Base-by-base conservation (phyloP, 1,284 basidiomycete genomes). In the Pseudozyma pruni region DNA sequence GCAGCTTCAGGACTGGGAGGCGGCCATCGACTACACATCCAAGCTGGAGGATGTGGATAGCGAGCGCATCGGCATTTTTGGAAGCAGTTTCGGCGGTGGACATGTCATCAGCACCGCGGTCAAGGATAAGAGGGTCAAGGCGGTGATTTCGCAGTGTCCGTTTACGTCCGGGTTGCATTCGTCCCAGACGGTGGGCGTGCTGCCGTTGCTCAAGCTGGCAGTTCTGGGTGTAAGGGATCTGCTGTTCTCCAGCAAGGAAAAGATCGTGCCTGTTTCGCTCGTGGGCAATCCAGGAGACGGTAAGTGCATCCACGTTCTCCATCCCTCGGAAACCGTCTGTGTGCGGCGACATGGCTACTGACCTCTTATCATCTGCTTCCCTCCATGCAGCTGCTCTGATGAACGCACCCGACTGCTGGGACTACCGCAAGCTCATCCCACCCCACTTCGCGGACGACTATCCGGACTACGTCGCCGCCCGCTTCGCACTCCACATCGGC, bases 111-210 rank as follows among this genome's bases (percentile, higher is more conserved):
- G 45, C 17, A 39, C 73, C 14, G 75, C 78, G 0, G 70, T 73
- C 0, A 50, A 54, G 8, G 63, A 79, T 7, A 39, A 51, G 49
- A 42, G 54, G 20, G 63, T 79, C 39, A 72, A 60, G 25, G 75
- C 74, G 4, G 66, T 38, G 11, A 70, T 80, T 23, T 51, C 58
- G 19, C 78, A 79, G 44, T 80, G 78, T 42, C 78, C 78, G 11
- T 80, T 79, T 37, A 80, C 78, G 8, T 47, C 51, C 7, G 78
- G 78, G 3, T 25, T 74, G 10, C 42, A 67, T 11, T 69, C 60
- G 10, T 34, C 63, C 13, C 32, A 40, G 3, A 71, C 66, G 1
- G 40, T 61, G 0, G 70, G 73, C 0, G 2, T 76, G 0, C 2
- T 46, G 4, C 42, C 62, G 2, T 38, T 72, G 38, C 59, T 71